Evolutionary conservation across 352 stramenopile species (phyloP), one percentile per base, ranked within the genome.

Genomic region (Phytopythium mirpurense): DNA sequence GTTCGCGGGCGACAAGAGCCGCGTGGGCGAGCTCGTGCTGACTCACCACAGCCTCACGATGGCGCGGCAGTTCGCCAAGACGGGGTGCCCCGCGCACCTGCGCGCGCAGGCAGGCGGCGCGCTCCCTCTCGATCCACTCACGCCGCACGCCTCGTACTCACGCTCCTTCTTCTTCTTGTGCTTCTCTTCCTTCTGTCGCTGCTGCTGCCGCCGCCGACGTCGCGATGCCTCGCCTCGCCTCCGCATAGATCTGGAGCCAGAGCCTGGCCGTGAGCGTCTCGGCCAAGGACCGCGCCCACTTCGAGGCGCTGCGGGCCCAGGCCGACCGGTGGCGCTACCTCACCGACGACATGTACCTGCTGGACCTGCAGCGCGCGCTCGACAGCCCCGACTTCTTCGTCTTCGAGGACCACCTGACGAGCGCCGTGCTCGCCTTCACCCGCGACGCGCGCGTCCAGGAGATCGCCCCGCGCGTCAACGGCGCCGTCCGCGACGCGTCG

Each of bases 361-460:
- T 93, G 18, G 82, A 93, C 43, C 68, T 90, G n/a, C 78, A 90
- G 64, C 79, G 86, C 47, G 74, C 74, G 5, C 74, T 85, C 46
- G 70, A 90, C 68, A 87, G 72, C 53, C 85, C 61, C 34, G 78
- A 93, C 54, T 90, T 90, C 50, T 90, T 93, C 60, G 76, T 88
- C 49, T 93, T 93, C 50, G 72, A 90, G 59, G 82, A 90, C 40
- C 68, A 83, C 29, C 68, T 93, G 40, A 68, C 83, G 54, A 83
- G 66, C 49, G 68, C 86, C 31, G 54, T 93, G 19, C 78, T 90
- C 65, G 75, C 78, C 23, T 93, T 90, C 55, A 88, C 75, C 9
- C 69, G 82, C 26, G 82, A 90, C 57, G 52, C 54, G 0, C 67
- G 76, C 31, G 71, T 88, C 16, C 61, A 65, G 26, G 38, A 69